These are phyloP conservation scores for Fraxinus platypoda DNA, from an alignment of 305 asterid genomes.

Conservation along the genomic window DNA sequence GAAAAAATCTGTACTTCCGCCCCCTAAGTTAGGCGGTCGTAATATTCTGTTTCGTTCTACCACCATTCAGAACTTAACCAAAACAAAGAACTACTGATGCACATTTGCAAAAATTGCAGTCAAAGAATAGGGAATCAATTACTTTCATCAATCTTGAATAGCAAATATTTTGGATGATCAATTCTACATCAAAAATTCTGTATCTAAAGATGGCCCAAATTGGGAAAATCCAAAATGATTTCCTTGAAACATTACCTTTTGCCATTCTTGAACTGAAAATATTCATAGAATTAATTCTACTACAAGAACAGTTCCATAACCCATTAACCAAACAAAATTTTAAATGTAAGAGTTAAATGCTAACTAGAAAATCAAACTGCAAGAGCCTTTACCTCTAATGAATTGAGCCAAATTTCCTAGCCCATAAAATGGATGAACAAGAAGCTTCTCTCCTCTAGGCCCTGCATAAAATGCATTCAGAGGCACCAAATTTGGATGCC, in stretches of 20 bases:
- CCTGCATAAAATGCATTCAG: slow-evolving; percentile 86
- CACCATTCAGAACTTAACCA: neutral
- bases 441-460: slow-evolving; percentile 75
- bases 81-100: neutral
- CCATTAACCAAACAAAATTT: slow-evolving; percentile 12
- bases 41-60: neutral
- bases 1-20: neutral
- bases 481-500: slow-evolving; percentile 88
- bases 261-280: slow-evolving; percentile 9
- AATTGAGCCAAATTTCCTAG: slow-evolving; percentile 71
- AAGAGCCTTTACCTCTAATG: slow-evolving; percentile 55
- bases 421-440: slow-evolving; percentile 82
- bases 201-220: neutral
- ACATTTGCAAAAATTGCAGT: neutral
- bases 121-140: neutral
- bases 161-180: neutral
- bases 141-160: neutral
- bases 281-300: neutral
- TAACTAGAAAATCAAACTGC: neutral
- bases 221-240: neutral
- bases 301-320: neutral
- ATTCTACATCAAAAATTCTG: neutral
- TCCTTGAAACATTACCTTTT: neutral
- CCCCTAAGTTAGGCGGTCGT: neutral
- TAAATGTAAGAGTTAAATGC: neutral